Evolutionary conservation across 495 filamentous ascomycete species (phyloP), one percentile per base, ranked within the genome.

Genomic region (Eremomyces bilateralis): DNA sequence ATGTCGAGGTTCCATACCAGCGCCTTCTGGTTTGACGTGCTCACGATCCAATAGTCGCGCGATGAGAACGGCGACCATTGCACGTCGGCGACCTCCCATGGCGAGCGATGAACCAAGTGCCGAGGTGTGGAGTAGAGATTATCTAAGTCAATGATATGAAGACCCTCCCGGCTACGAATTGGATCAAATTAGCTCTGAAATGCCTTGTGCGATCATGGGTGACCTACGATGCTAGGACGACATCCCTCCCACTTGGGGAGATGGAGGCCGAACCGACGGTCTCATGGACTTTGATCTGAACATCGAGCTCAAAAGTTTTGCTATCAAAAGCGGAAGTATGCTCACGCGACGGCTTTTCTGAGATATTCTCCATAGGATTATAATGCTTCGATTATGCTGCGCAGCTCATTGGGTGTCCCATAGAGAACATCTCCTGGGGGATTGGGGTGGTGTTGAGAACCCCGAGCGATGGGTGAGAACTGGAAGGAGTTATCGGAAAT

Each of bases 61-160:
- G 69, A 71, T 6, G 83, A 76, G 43, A 93, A 92, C 11, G 85
- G 85, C 3, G 80, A 91, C 85, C 85, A 95, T 54, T 95, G 85
- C 27, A 95, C 85, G 53, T 95, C 85, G n/a, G 84, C 81, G 3
- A 95, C 84, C 34, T 90, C 72, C 81, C 84, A 93, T n/a, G 78
- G 74, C 4, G 80, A 75, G 24, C 79, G 73, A 50, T 93, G 79
- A 40, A 74, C 73, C 18, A 95, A 69, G 47, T 84, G 72, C 10
- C 83, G 73, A 21, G 85, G 85, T 11, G 79, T 79, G 33, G 76
- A 85, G 53, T 80, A 85, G 11, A 82, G 83, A 11, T 71, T 83
- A 56, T 95, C 85, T 29, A 95, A 65, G 42, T 95, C 85, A 37
- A 95, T 83, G 46, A 95, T 78, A 54, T 88, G 75, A 21, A 95